phyloP scores from a whole-genome alignment of 495 filamentous ascomycete genomes.

The Xylaria telfairii region DNA sequence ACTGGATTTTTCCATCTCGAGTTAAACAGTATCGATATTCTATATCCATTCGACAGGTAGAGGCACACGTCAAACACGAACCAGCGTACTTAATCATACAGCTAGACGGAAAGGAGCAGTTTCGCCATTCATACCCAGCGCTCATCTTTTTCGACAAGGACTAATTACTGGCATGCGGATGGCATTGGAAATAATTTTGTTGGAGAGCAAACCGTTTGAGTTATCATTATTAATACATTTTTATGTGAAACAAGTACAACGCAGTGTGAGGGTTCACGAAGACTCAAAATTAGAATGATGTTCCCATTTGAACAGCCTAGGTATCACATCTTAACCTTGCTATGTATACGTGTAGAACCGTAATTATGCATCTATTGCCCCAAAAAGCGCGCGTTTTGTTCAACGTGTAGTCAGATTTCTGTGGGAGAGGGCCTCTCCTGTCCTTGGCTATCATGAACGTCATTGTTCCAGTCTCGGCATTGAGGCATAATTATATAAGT shows the following conservation, averaged over 20 bases:
- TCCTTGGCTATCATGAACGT: neutral
- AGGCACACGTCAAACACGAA: neutral
- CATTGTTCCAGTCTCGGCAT: no score
- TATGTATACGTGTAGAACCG: neutral
- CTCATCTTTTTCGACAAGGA: neutral
- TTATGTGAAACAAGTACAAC: neutral
- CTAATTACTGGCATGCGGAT: no score
- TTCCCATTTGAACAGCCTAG: neutral
- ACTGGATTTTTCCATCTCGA: neutral
- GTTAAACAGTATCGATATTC: neutral
- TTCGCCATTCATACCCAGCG: neutral
- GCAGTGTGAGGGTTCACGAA: slow-evolving; percentile 1
- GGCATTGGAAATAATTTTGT: neutral
- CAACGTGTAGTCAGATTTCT: neutral
- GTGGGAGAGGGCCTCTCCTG: neutral
- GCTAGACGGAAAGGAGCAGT: neutral
- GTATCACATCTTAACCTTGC: neutral
- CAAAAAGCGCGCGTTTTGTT: neutral
- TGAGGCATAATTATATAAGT: no score
- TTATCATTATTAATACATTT: no score
- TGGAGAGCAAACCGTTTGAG: neutral
- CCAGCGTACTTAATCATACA: neutral
- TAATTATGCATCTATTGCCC: neutral
- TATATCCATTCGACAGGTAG: neutral
- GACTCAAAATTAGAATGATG: neutral